Base-by-base conservation (phyloP, 2,329 filamentous ascomycete genomes). In the Epichloe coenophiala region DNA sequence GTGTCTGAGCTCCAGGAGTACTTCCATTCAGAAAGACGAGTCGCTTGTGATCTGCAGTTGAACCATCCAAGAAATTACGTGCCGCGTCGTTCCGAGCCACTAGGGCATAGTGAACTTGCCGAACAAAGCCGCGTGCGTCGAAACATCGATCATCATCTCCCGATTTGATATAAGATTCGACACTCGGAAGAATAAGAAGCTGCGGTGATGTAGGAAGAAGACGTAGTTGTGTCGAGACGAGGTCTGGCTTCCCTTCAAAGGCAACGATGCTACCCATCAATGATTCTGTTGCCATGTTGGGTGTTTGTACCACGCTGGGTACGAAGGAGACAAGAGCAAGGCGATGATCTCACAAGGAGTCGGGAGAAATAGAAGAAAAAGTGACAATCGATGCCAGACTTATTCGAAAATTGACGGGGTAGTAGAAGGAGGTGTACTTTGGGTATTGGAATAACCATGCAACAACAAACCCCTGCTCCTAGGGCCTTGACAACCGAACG, bases 11-110 rank as follows among this genome's bases (percentile, higher is more conserved):
- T 50, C 72, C 69, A 9, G 74, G 68, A 3, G 75, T 77, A 9
- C 80, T 78, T 3, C 80, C 80, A 48, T 80, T 73, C 62, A 80
- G 66, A 55, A 84, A 81, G 7, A 81, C 79, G 4, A 83, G 61
- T 51, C 73, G 72, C 55, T 74, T 79, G 52, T 71, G 70, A 48
- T 64, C 62, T 9, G 66, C 59, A 1, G 69, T 70, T 5, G 74
- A 71, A 9, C 65, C 65, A 40, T 65, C 61, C 23, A 83, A 61
- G 57, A 83, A 84, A 2, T 66, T 60, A 33, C 67, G 63, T 7
- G 79, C 80, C 42, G 66, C 66, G 48, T 75, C 65, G 33, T 68
- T 65, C 41, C 80, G 73, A 17, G 68, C 63, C 45, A 63, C 55
- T 33, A 72, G 68, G 15, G 76, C 77, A 45, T 71, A 63, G 57